Evolutionary conservation across 306 rosid genomes (phyloP).

Genomic region (Glycyrrhiza uralensis): DNA sequence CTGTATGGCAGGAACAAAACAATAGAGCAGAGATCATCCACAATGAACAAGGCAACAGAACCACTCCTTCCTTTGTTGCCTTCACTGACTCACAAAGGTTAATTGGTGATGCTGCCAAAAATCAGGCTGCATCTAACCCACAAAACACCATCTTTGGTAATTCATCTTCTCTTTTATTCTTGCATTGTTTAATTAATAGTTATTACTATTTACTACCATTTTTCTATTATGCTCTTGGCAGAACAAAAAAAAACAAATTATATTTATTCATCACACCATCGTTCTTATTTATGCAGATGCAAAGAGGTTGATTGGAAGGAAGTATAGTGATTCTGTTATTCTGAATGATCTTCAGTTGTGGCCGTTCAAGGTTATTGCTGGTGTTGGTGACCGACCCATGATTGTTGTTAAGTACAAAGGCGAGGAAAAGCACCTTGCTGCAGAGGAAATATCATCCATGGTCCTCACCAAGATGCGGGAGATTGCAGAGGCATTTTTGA

Average conservation of each 20-base stretch:
- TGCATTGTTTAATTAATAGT: no score
- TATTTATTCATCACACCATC: neutral
- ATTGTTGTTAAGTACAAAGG: slow-evolving; percentile 44
- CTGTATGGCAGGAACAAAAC: no score
- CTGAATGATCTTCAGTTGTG: slow-evolving; percentile 31
- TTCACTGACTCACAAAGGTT: neutral
- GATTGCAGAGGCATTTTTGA: slow-evolving; percentile 35
- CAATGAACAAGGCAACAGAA: no score
- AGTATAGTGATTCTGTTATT: slow-evolving; percentile 18
- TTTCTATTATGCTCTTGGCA: neutral
- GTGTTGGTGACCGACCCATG: slow-evolving; percentile 41
- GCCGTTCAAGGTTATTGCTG: slow-evolving; percentile 49
- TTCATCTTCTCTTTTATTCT: neutral
- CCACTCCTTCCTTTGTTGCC: no score
- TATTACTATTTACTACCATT: no score
- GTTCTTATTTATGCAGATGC: slow-evolving; percentile 31
- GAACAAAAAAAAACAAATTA: neutral
- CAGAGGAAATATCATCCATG: slow-evolving; percentile 60
- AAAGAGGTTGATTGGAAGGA: slow-evolving; percentile 50
- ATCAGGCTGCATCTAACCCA: neutral
- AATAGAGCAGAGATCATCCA: no score
- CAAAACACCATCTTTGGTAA: neutral
- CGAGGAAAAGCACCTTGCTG: slow-evolving; percentile 35
- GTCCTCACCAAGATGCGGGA: slow-evolving; percentile 47
- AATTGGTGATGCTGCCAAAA: slow-evolving; percentile 11